phyloP scores from a whole-genome alignment of 768 basidiomycete genomes.

The Kwoniella newhampshirensis region DNA sequence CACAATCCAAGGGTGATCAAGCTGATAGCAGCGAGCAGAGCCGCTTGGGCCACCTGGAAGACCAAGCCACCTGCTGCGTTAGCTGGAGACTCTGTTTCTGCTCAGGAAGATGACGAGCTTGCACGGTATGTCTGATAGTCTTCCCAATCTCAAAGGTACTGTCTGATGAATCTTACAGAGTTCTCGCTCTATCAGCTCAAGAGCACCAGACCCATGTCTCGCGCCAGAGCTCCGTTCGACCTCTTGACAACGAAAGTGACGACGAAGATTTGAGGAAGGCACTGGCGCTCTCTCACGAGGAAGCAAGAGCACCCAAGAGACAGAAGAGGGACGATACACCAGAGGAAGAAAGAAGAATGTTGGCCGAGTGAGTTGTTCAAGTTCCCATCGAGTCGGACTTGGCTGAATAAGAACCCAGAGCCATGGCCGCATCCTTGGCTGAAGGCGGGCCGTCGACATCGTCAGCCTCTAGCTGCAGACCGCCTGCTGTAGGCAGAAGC shows the following conservation, averaged over 20 bases:
- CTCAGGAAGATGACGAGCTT: conserved; percentile 40
- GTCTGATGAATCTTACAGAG: conserved; percentile 10
- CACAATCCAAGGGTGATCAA: background rate
- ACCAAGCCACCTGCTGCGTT: conserved; percentile 24
- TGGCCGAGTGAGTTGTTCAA: conserved; percentile 35
- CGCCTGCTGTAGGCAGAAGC: background rate
- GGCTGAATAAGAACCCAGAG: conserved; percentile 10
- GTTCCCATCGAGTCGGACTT: background rate
- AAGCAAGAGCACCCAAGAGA: conserved; percentile 34
- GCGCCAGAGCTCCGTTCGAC: background rate
- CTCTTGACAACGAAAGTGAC: conserved; percentile 12
- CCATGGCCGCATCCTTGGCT: conserved; percentile 35
- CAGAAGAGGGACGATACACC: conserved; percentile 40
- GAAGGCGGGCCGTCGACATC: conserved; percentile 1
- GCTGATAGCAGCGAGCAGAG: conserved; percentile 21
- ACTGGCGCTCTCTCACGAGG: conserved; percentile 33
- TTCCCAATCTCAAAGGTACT: background rate
- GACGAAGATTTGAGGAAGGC: conserved; percentile 32
- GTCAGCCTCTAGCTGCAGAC: background rate
- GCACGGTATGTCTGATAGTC: conserved; percentile 23
- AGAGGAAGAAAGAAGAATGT: conserved; percentile 39
- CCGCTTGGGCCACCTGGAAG: conserved; percentile 45
- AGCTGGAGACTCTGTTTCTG: background rate
- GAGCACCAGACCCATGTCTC: conserved; percentile 10
- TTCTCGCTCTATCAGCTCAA: conserved; percentile 21